Conservation (phyloP, 2,329 filamentous ascomycete species). For the Aaosphaeria pasadenensis region DNA sequence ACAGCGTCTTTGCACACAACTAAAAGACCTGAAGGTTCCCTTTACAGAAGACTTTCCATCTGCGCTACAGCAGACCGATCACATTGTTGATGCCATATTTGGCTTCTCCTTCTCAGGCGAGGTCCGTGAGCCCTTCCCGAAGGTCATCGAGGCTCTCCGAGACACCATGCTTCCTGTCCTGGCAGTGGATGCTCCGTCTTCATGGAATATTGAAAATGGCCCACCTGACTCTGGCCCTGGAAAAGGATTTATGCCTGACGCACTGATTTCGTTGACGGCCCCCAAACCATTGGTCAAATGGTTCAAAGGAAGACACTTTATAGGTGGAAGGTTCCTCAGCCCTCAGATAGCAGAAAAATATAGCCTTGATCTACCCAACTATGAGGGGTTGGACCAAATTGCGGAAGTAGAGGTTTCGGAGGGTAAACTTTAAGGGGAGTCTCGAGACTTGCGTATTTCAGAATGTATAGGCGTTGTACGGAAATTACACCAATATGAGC, state of each 20-base stretch:
- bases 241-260: constrained; percentile 73
- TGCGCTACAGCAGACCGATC: constrained; percentile 67
- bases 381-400: constrained; percentile 84
- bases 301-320: constrained; percentile 85
- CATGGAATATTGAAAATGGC: constrained; percentile 88
- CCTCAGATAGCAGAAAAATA: constrained; percentile 80
- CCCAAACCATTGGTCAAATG: constrained; percentile 85
- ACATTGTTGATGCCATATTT: constrained; percentile 91
- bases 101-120: constrained; percentile 92
- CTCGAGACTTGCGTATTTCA: background rate
- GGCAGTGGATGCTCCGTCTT: constrained; percentile 88
- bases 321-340: constrained; percentile 87
- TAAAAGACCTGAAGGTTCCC: constrained; percentile 76
- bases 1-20: constrained; percentile 78
- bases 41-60: constrained; percentile 77
- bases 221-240: constrained; percentile 76
- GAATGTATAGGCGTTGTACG: no score
- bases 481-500: no score
- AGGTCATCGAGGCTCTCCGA: constrained; percentile 74
- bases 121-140: constrained; percentile 86
- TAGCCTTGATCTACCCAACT: constrained; percentile 75
- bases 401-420: constrained; percentile 58
- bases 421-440: background rate
- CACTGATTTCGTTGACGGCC: constrained; percentile 84
- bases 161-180: constrained; percentile 73